A percentile compares a stretch with the other conserved stretches of the same genome.
Conservation (phyloP, 2,329 filamentous ascomycete genomes). For the Colletotrichum endophyticum region DNA sequence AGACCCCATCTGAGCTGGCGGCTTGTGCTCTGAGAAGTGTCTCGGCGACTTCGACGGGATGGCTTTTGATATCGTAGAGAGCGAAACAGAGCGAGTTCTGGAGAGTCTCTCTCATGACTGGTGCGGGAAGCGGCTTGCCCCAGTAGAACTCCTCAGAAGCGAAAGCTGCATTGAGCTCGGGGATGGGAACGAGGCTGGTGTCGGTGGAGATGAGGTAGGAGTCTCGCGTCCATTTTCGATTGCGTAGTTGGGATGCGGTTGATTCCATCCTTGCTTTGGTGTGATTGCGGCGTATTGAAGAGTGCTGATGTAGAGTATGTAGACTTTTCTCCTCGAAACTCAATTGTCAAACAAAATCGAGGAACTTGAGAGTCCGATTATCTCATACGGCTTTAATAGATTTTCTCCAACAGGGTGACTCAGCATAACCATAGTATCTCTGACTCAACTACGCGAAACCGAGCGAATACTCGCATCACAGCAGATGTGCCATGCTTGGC, state of each 20-base stretch:
- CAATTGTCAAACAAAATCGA: not conserved
- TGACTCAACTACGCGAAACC: not conserved
- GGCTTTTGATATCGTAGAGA: conserved; percentile 45
- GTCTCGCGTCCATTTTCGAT: conserved; percentile 48
- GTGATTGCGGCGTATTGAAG: not conserved
- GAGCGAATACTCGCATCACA: not conserved
- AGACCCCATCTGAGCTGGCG: not conserved
- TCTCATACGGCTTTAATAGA: not conserved
- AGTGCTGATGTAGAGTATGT: not conserved
- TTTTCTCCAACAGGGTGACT: not conserved
- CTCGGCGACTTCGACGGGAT: not conserved
- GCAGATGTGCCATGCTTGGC: fast-evolving
- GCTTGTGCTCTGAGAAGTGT: not conserved
- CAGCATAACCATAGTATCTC: not conserved
- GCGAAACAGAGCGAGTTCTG: conserved; percentile 65
- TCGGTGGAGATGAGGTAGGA: conserved; percentile 67
- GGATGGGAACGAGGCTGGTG: conserved; percentile 55
- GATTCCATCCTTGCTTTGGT: not conserved
- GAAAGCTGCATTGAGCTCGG: conserved; percentile 60
- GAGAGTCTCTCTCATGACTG: conserved; percentile 54
- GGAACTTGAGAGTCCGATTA: too few relatives aligned
- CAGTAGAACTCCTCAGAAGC: conserved; percentile 64
- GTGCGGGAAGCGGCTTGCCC: conserved; percentile 56
- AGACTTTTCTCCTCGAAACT: not conserved
- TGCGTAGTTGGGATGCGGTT: not conserved